phyloP scores from a whole-genome alignment of 768 basidiomycete species.

The Dacryopinax spathularia region DNA sequence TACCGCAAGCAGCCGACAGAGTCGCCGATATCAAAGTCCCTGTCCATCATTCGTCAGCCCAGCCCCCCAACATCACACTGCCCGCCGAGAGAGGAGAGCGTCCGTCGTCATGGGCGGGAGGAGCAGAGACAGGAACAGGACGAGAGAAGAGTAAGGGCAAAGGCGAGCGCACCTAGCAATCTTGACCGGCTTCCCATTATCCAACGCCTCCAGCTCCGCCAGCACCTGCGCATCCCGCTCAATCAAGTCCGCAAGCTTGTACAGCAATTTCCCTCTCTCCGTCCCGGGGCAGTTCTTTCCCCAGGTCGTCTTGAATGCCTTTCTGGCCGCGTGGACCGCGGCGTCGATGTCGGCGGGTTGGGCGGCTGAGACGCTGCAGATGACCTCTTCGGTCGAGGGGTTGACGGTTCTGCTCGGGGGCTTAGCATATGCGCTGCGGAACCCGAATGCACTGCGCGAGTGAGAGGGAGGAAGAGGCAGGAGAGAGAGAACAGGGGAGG shows the following conservation, averaged over 20 bases:
- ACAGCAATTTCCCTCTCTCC: constrained; percentile 64
- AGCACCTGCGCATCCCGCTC: constrained; percentile 71
- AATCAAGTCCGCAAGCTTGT: constrained; percentile 80
- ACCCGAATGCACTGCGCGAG: not conserved
- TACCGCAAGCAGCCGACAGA: constrained; percentile 67
- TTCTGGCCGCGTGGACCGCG: constrained; percentile 70
- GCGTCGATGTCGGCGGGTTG: constrained; percentile 57
- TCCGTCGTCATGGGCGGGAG: not conserved
- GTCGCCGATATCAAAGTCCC: constrained; percentile 72
- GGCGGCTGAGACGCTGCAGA: constrained; percentile 58
- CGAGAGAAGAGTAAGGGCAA: constrained; percentile 22
- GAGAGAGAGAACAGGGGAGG: constrained; percentile 19
- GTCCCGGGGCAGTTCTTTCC: constrained; percentile 73
- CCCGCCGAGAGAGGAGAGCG: constrained; percentile 1
- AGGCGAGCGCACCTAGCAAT: constrained; percentile 30
- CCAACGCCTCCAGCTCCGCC: constrained; percentile 69
- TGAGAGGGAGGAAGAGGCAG: constrained; percentile 8
- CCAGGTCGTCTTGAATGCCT: constrained; percentile 76
- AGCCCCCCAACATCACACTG: not conserved
- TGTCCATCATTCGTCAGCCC: constrained; percentile 21
- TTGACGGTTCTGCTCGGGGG: constrained; percentile 45
- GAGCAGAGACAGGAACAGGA: not conserved
- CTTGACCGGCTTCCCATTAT: constrained; percentile 83
- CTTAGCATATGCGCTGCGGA: constrained; percentile 1
- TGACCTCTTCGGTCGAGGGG: constrained; percentile 61